Percentiles rank a stretch among this genome's conserved stretches.
These are phyloP conservation scores for Euclidium syriacum DNA, from an alignment of 345 rosid genomes.

Conservation along the genomic window DNA sequence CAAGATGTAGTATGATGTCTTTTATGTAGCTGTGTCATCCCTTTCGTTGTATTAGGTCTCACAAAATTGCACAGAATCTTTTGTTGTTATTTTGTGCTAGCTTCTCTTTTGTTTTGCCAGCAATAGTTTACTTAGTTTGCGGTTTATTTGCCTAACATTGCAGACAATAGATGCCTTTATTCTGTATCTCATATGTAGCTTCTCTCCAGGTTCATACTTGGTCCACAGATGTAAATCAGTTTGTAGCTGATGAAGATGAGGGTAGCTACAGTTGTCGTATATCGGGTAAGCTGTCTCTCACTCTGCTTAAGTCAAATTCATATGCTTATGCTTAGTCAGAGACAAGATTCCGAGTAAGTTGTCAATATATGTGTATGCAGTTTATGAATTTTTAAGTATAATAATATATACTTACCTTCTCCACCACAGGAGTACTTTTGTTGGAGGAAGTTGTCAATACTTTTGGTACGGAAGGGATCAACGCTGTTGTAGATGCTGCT, in stretches of 20 bases:
- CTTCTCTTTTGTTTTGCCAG: constrained; percentile 2
- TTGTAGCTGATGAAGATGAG: constrained; percentile 92
- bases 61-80: neutral
- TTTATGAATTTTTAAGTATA: neutral
- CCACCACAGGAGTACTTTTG: constrained; percentile 63
- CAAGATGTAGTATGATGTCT: neutral
- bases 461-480: constrained; percentile 70
- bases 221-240: constrained; percentile 84
- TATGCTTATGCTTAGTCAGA: neutral
- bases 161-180: neutral
- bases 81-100: neutral
- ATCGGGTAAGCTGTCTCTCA: constrained; percentile 52
- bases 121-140: neutral
- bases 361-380: neutral
- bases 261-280: constrained; percentile 80
- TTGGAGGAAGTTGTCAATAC: constrained; percentile 74
- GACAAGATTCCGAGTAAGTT: constrained; percentile 4
- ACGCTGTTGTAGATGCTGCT: constrained; percentile 64
- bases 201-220: constrained; percentile 64
- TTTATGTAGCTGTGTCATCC: neutral
- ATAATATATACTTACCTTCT: constrained; percentile 18
- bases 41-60: constrained; percentile 3
- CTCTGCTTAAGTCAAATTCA: constrained; percentile 1
- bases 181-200: constrained; percentile 2
- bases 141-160: constrained; percentile 5